Percentiles rank a stretch among this genome's conserved stretches.
Conservation (phyloP, 805 yeast species). For the Tetrapisispora pingtungensis region DNA sequence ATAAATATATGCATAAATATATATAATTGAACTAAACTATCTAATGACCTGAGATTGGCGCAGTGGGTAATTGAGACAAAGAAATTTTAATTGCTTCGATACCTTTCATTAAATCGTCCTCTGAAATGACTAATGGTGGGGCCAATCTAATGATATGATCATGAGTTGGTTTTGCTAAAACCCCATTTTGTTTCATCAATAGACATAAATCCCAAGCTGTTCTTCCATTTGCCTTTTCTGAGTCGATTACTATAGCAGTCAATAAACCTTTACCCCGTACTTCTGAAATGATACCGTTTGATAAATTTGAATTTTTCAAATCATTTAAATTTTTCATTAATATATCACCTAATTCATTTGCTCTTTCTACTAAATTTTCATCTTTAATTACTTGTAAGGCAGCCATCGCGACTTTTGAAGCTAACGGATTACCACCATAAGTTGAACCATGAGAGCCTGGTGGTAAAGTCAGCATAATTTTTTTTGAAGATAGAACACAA, state of each 20-base stretch:
- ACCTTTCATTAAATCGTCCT: conserved; percentile 77
- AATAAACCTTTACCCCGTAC: conserved; percentile 80
- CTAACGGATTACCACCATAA: conserved; percentile 94
- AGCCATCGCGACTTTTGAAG: conserved; percentile 86
- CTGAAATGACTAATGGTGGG: conserved; percentile 86
- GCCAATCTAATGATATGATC: conserved; percentile 92
- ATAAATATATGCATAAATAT: too few species aligned
- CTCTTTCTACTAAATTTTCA: conserved; percentile 74
- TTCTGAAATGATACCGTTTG: conserved; percentile 46
- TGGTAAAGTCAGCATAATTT: conserved; percentile 78
- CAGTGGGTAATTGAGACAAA: conserved; percentile 8
- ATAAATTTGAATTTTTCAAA: conserved; percentile 37
- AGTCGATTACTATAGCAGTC: conserved; percentile 86
- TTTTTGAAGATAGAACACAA: conserved; percentile 81
- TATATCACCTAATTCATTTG: conserved; percentile 58
- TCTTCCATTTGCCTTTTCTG: conserved; percentile 71
- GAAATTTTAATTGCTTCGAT: conserved; percentile 54
- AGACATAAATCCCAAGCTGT: conserved; percentile 95
- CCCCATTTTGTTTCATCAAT: conserved; percentile 78
- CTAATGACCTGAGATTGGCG: conserved; percentile 8
- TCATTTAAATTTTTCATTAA: conserved; percentile 50
- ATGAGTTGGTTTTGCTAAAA: conserved; percentile 93
- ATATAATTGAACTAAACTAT: too few species aligned
- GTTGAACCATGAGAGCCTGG: conserved; percentile 98
- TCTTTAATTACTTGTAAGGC: conserved; percentile 85